Base-by-base conservation (phyloP, 108 stramenopile species). In the Skeletonema costatum region DNA sequence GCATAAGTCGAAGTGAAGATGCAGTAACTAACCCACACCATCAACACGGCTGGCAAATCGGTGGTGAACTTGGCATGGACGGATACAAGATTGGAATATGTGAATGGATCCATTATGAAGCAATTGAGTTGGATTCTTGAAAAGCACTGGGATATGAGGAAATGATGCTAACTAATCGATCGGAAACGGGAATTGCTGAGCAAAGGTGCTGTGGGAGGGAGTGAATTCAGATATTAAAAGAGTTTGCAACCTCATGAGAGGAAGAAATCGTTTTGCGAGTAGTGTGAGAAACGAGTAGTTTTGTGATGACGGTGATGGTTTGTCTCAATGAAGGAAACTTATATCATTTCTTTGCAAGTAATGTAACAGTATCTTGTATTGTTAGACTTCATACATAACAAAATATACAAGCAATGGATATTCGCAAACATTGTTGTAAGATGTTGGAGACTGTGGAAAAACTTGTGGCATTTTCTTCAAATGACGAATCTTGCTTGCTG, bases 101-200 rank as follows among this genome's bases (percentile, higher is more conserved):
- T 89, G 87, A 75, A 81, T 35, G 89, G 92, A 51, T 60, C 6
- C 77, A 89, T 19, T 74, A 90, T 30, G 83, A 90, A 71, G 89
- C 92, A 3, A 86, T 90, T 31, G 91, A 92, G 69, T 68, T 92
- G 31, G 89, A 5, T 62, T 92, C 33, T 72, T 93, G 75, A 93
- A 90, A 60, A n/a, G 68, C 87, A 1, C 56, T 93, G 59, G 89
- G 87, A 2, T 90, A 90, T 60, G 68, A 74, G 76, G 69, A 14
- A 85, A 87, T 25, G 74, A 70, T 12, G 29, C 32, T n/a, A 16
- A 39, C 53, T 21, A 60, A 76, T 11, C 80, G 87, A 19, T 82
- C 86, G 4, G 69, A 76, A 42, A 87, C 78, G 10, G 88, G n/a
- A 88, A 59, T 75, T 68, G 60, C 60, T 89, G 32, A 80, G 88